These are phyloP conservation scores for Phylloporus rhodoxanthus DNA, from an alignment of 768 basidiomycete species.

Conservation along the genomic window DNA sequence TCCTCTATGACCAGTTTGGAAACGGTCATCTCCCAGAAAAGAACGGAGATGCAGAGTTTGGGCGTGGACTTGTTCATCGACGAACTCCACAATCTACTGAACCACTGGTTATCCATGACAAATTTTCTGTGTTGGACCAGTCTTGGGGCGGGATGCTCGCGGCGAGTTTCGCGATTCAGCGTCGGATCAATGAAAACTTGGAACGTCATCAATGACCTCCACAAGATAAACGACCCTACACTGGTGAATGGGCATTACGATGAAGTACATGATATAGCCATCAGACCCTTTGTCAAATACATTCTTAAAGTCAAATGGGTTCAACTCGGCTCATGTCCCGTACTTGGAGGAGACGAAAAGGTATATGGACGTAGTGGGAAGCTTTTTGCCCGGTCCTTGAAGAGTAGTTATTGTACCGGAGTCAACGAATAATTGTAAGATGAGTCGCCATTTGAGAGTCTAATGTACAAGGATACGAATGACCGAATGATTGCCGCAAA, in stretches of 20 bases:
- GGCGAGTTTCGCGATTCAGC: slow-evolving; percentile 28
- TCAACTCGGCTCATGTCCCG: slow-evolving; percentile 32
- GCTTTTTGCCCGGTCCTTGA: slow-evolving; percentile 23
- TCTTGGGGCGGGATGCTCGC: slow-evolving; percentile 45
- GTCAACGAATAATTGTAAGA: background rate
- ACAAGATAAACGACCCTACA: slow-evolving; percentile 31
- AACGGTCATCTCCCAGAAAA: slow-evolving; percentile 48
- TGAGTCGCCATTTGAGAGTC: background rate
- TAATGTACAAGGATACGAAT: background rate
- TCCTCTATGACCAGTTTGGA: slow-evolving; percentile 56
- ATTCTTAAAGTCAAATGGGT: slow-evolving; percentile 34
- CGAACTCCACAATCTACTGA: slow-evolving; percentile 44
- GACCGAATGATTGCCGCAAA: background rate
- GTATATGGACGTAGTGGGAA: slow-evolving; percentile 30
- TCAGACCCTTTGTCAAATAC: slow-evolving; percentile 30
- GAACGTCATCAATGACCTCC: slow-evolving; percentile 31
- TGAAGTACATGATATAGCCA: slow-evolving; percentile 29
- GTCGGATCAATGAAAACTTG: slow-evolving; percentile 31
- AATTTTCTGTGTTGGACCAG: slow-evolving; percentile 41
- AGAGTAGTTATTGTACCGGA: background rate
- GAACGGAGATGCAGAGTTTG: slow-evolving; percentile 38
- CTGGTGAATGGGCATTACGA: slow-evolving; percentile 36
- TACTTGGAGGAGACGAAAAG: slow-evolving; percentile 35
- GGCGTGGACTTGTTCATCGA: slow-evolving; percentile 46
- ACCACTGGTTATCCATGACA: slow-evolving; percentile 39